Percentiles rank a stretch among this genome's conserved stretches.
Conservation (phyloP, 139 green algal genomes). For the Dunaliella primolecta region DNA sequence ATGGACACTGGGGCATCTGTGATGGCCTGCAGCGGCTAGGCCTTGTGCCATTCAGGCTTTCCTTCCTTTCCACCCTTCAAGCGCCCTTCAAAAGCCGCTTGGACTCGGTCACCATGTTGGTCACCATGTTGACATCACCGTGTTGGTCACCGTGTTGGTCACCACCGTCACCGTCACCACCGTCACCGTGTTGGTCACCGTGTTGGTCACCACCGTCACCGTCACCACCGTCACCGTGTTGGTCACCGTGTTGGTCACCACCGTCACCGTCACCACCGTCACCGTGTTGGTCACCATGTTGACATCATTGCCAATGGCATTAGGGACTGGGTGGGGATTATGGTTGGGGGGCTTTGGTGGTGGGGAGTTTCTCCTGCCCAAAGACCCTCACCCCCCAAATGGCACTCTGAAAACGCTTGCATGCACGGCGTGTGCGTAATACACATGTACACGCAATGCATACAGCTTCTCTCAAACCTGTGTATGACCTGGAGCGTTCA, state of each 20-base stretch:
- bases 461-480: too few species aligned
- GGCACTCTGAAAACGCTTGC: too few species aligned
- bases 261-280: not conserved
- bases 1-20: too few species aligned
- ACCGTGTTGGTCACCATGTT: not conserved
- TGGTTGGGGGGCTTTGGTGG: too few species aligned
- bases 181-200: not conserved
- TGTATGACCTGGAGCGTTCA: too few species aligned
- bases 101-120: not conserved
- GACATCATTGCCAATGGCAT: not conserved
- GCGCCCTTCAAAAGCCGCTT: too few species aligned
- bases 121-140: not conserved
- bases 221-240: not conserved
- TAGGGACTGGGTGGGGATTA: too few species aligned
- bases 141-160: not conserved
- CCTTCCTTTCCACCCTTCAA: not conserved
- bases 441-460: not conserved
- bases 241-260: not conserved
- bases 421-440: too few species aligned
- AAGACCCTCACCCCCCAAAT: not conserved
- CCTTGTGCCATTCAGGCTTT: not conserved
- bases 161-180: not conserved
- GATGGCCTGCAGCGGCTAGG: not conserved
- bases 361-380: not conserved
- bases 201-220: not conserved